These are phyloP conservation scores for Nothophoma quercina DNA, from an alignment of 2,329 filamentous ascomycete genomes.

Conservation along the genomic window DNA sequence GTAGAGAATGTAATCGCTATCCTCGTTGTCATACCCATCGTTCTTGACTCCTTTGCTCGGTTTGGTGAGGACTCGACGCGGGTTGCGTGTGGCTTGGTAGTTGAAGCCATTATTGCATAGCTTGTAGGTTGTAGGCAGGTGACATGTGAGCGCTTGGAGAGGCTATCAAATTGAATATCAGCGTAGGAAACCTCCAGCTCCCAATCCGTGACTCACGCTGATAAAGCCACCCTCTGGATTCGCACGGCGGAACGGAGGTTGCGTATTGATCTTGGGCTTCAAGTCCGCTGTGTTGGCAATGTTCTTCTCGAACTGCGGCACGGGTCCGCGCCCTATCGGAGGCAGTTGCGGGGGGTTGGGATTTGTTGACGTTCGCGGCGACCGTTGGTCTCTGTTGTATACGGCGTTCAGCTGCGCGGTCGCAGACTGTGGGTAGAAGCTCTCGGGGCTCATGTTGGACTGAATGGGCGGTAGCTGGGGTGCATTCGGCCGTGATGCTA, in stretches of 20 bases:
- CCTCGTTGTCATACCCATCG: slow-evolving; percentile 98
- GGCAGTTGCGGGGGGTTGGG: slow-evolving; percentile 58
- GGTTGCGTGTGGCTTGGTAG: slow-evolving; percentile 97
- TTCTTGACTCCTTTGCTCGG: slow-evolving; percentile 99
- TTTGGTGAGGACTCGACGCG: slow-evolving; percentile 93
- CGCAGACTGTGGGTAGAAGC: slow-evolving; percentile 74
- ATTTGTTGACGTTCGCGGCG: slow-evolving; percentile 53
- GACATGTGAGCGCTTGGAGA: slow-evolving; percentile 91
- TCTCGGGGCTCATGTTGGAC: slow-evolving; percentile 72
- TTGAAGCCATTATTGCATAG: slow-evolving; percentile 99
- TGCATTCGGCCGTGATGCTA: slow-evolving; percentile 59
- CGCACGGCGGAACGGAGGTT: slow-evolving; percentile 89
- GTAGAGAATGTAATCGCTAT: slow-evolving; percentile 98
- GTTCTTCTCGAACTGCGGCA: slow-evolving; percentile 88
- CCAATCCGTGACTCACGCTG: slow-evolving; percentile 69
- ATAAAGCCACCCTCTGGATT: slow-evolving; percentile 98
- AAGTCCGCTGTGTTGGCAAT: slow-evolving; percentile 76
- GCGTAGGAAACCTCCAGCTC: not conserved
- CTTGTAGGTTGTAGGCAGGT: slow-evolving; percentile 92
- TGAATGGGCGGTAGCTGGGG: slow-evolving; percentile 80
- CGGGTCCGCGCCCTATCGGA: slow-evolving; percentile 66
- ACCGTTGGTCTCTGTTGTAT: slow-evolving; percentile 62
- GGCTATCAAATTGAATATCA: slow-evolving; percentile 69
- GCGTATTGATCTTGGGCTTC: slow-evolving; percentile 80
- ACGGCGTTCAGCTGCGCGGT: slow-evolving; percentile 75